Base-by-base conservation (phyloP, 305 asterid genomes). In the Caryopteris hybrid region DNA sequence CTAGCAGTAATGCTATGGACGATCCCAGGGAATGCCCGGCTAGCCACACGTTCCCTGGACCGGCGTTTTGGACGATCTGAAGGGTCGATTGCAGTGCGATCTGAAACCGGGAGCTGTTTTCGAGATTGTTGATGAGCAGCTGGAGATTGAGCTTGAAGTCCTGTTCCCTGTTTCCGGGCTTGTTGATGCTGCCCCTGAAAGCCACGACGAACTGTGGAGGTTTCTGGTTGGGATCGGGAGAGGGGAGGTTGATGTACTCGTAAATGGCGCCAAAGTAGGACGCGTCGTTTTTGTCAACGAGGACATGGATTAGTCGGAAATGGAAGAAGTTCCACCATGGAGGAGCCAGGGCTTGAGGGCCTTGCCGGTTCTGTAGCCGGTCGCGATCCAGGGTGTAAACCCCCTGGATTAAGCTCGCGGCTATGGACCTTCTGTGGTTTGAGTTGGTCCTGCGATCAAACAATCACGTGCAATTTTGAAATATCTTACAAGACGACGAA, bases 1-100 rank as follows among this genome's bases (percentile, higher is more conserved):
- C 95, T 0, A 85, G 62, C 0, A 80, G 67, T 51, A 89, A 56
- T 0, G 93, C 88, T 7, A 89, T 66, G 55, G 96, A 83, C 0
- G 97, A 80, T 0, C 97, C 96, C 0, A 84, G 33, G 13, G 97
- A 91, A 57, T 91, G 95, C 0, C 96, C 96, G 0, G 96, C 81
- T 12, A 91, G 25, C 96, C 91, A 91, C 5, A 88, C 66, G 41
- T 72, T 78, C 1, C 29, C 76, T 0, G 68, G 73, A 13, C 82
- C 86, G 4, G 52, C 74, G 4, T 31, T 61, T 2, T 61, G 16
- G 69, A 76, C 43, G 0, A 79, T 23, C 1, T 57, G 74, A 0
- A 34, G 62, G 0, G 70, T 80, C 1, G 72, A 59, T 34, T 78
- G 80, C 10, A 76, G 8, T 0, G 83, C 95, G 0, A 55, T 64